phyloP scores from a whole-genome alignment of 2,329 filamentous ascomycete species.

The Diplodia seriata region DNA sequence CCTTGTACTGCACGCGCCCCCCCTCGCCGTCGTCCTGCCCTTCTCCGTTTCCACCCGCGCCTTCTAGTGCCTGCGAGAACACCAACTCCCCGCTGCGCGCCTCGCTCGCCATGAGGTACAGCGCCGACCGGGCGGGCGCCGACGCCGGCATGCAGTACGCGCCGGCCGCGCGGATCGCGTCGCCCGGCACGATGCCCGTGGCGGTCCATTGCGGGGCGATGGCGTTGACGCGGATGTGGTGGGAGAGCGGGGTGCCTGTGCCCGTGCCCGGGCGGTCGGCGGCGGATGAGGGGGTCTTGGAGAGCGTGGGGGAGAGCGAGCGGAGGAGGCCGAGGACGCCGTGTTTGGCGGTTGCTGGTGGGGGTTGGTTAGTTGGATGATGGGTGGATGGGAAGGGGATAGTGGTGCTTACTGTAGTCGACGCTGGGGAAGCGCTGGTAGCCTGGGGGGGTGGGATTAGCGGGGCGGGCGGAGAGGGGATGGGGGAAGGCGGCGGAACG shows the following conservation, averaged over 20 bases:
- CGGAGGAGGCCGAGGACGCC: constrained; percentile 44
- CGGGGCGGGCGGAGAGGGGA: no score
- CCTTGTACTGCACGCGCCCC: constrained; percentile 34
- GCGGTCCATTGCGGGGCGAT: constrained; percentile 45
- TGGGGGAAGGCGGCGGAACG: no score
- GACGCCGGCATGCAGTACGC: constrained; percentile 38
- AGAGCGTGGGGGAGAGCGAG: constrained; percentile 35
- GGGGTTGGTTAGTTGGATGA: constrained; percentile 30
- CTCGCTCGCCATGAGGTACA: constrained; percentile 41
- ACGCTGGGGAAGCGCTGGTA: constrained; percentile 39
- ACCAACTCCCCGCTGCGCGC: constrained; percentile 41
- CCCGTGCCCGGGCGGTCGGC: no score
- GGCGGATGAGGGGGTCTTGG: constrained; percentile 3
- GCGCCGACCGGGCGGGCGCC: constrained; percentile 39
- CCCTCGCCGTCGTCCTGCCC: no score
- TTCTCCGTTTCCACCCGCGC: no score
- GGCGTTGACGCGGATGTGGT: constrained; percentile 45
- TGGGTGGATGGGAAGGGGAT: neutral
- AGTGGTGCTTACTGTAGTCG: constrained; percentile 42
- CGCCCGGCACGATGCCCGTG: constrained; percentile 39
- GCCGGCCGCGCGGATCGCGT: constrained; percentile 36
- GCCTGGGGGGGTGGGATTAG: no score
- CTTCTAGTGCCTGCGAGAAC: constrained; percentile 35
- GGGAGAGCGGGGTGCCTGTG: constrained; percentile 29
- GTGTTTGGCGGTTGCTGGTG: constrained; percentile 42